A percentile compares a stretch with the other conserved stretches of the same genome.
These are phyloP conservation scores for Leucocoprinus leucothites DNA, from an alignment of 768 basidiomycete genomes.

Conservation along the genomic window DNA sequence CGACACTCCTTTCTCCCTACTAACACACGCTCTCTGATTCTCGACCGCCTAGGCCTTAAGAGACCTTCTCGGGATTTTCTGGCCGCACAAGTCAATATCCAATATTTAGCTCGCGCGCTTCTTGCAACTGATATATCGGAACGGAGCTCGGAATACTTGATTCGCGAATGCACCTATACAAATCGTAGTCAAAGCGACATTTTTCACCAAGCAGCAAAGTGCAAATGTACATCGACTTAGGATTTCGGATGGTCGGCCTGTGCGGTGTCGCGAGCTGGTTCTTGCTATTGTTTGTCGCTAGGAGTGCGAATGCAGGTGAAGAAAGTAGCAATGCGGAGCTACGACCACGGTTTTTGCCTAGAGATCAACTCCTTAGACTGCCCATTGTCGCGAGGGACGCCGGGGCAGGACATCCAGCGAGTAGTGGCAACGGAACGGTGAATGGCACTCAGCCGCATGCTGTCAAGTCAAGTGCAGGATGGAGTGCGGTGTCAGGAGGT, in stretches of 20 bases:
- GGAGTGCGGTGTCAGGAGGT: constrained; percentile 42
- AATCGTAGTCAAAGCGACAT: neutral
- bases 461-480: constrained; percentile 31
- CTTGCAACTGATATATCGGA: too few relatives aligned
- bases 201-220: neutral
- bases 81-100: too few relatives aligned
- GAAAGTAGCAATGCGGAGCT: neutral
- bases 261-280: neutral
- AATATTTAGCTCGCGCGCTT: too few relatives aligned
- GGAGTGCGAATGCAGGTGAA: neutral
- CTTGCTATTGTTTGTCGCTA: neutral
- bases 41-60: too few relatives aligned
- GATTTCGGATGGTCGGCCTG: neutral
- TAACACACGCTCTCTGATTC: neutral
- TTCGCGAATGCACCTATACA: constrained; percentile 6
- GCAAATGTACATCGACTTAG: neutral
- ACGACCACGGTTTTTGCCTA: constrained; percentile 3
- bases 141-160: neutral
- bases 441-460: neutral
- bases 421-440: neutral
- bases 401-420: neutral
- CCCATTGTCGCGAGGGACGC: constrained; percentile 1
- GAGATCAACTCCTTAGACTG: constrained; percentile 4
- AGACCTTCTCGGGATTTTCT: neutral
- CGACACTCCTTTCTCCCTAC: neutral